phyloP scores from a whole-genome alignment of 495 filamentous ascomycete genomes.

The Pseudomonodictys pantanalensis region DNA sequence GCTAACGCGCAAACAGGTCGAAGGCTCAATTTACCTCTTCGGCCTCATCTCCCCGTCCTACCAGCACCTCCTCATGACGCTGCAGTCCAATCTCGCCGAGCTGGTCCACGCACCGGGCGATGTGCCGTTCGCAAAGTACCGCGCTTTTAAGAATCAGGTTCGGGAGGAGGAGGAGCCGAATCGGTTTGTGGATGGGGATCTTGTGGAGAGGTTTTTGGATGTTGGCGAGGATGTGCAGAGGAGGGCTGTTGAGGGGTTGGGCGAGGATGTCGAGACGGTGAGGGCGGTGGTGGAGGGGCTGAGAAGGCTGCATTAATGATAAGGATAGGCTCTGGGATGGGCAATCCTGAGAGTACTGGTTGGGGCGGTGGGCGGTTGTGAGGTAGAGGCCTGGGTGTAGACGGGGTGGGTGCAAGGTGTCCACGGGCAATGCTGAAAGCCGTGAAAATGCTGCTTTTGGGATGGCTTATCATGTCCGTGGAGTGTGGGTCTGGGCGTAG shows the following conservation, averaged over 20 bases:
- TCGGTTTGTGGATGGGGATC: conserved; percentile 88
- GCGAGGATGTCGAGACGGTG: conserved; percentile 52
- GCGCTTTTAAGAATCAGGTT: conserved; percentile 70
- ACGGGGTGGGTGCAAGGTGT: no score
- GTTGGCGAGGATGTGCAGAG: conserved; percentile 60
- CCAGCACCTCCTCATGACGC: conserved; percentile 76
- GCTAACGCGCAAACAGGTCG: conserved; percentile 55
- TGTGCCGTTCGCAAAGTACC: conserved; percentile 71
- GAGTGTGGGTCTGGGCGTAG: no score
- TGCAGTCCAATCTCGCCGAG: conserved; percentile 70
- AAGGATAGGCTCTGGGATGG: neutral
- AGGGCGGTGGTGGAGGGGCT: conserved; percentile 69
- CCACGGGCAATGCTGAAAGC: no score
- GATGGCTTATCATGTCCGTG: no score
- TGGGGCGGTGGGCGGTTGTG: no score
- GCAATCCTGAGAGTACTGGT: no score
- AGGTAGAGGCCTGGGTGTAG: no score
- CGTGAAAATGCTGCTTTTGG: no score
- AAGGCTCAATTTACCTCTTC: conserved; percentile 89
- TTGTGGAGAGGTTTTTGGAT: conserved; percentile 82
- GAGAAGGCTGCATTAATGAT: conserved; percentile 44
- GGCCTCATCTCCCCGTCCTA: conserved; percentile 65
- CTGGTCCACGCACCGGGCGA: conserved; percentile 63
- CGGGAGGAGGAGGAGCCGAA: conserved; percentile 72
- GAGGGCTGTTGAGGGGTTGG: conserved; percentile 54